Percentiles rank a stretch among this genome's conserved stretches.
Conservation (phyloP, 31 red algal species). For the Bonnemaisonia californica region DNA sequence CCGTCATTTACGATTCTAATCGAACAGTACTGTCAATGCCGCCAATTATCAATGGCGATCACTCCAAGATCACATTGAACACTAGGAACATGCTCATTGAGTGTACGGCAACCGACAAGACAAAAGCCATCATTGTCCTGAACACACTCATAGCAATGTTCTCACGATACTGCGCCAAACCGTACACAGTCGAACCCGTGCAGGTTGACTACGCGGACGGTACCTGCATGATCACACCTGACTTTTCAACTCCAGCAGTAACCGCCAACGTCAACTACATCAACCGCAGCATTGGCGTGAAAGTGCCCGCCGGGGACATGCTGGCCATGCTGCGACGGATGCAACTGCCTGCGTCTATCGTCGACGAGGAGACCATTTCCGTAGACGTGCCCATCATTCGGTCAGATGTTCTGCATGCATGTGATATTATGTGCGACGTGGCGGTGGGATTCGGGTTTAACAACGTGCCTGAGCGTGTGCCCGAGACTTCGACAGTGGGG, state of each 20-base stretch:
- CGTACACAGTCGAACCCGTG: constrained; percentile 91
- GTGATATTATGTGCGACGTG: constrained; percentile 95
- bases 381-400: constrained; percentile 88
- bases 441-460: constrained; percentile 95
- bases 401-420: constrained; percentile 92
- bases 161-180: constrained; percentile 74
- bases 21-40: constrained; percentile 92
- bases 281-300: constrained; percentile 60
- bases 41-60: constrained; percentile 98
- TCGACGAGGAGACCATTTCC: constrained; percentile 50
- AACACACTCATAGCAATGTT: constrained; percentile 88
- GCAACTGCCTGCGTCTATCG: constrained; percentile 66
- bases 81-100: constrained; percentile 98
- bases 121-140: constrained; percentile 89
- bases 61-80: constrained; percentile 81
- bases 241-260: constrained; percentile 59
- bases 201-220: constrained; percentile 71
- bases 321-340: constrained; percentile 66
- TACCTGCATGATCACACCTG: constrained; percentile 76
- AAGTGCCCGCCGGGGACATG: constrained; percentile 65
- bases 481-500: constrained; percentile 74
- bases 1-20: constrained; percentile 84
- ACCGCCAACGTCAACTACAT: constrained; percentile 72
- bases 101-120: constrained; percentile 96
- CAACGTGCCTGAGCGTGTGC: constrained; percentile 74